These are phyloP conservation scores for Neurospora sp. DNA, from an alignment of 495 filamentous ascomycete genomes.

Conservation along the genomic window DNA sequence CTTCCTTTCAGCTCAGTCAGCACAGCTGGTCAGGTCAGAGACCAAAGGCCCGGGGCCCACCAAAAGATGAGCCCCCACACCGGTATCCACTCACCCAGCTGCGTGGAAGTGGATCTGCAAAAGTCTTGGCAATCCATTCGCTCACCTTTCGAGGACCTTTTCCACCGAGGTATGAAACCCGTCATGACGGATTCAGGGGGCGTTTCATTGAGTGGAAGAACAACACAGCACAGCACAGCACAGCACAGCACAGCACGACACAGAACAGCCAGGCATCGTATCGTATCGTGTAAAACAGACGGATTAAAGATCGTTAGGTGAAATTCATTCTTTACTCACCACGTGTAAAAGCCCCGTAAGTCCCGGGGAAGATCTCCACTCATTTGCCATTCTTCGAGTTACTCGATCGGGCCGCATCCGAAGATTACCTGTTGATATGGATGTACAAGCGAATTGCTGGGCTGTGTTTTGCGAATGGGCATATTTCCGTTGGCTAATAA, in stretches of 20 bases:
- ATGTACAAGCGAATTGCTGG: background rate
- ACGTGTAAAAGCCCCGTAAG: background rate
- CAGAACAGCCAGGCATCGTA: background rate
- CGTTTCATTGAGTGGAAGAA: background rate
- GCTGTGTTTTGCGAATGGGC: background rate
- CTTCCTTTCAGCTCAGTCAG: background rate
- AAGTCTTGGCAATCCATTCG: background rate
- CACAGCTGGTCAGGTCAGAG: background rate
- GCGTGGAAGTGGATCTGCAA: background rate
- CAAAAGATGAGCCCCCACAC: background rate
- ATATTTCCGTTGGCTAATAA: background rate
- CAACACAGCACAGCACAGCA: background rate
- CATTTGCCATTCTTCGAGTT: background rate
- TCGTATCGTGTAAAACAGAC: background rate
- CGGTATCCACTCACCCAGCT: background rate
- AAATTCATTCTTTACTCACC: background rate
- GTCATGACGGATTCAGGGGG: background rate
- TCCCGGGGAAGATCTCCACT: background rate
- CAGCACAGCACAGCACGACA: background rate
- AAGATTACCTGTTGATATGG: background rate
- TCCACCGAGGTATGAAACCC: background rate
- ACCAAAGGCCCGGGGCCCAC: background rate
- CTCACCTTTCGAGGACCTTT: background rate
- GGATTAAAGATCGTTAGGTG: background rate
- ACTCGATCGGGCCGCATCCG: background rate